These are phyloP conservation scores for Malassezia arunalokei DNA, from an alignment of 1,284 basidiomycete species.

Conservation along the genomic window DNA sequence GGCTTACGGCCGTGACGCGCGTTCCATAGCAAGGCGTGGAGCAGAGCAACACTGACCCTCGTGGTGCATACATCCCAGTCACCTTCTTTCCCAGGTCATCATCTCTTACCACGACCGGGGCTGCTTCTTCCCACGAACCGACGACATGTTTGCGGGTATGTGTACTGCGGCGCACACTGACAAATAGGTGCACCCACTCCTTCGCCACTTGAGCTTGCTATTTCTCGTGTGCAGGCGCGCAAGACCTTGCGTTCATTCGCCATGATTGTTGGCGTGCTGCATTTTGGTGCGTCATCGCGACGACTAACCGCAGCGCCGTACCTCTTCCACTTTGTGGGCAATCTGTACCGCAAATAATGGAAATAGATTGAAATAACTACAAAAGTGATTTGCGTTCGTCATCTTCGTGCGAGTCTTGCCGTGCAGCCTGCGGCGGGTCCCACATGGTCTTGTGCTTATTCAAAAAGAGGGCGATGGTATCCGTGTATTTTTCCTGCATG, in stretches of 20 bases:
- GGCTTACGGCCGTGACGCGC: too few relatives aligned
- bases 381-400: constrained; percentile 7
- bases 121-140: not conserved
- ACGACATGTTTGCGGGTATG: constrained; percentile 15
- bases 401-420: too few relatives aligned
- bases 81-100: too few relatives aligned
- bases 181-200: constrained; percentile 13
- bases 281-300: constrained; percentile 11
- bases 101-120: not conserved
- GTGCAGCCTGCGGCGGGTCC: not conserved
- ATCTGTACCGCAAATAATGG: not conserved
- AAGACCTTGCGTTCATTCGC: constrained; percentile 11
- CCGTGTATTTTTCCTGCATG: constrained; percentile 29
- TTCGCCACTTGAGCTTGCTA: constrained; percentile 12
- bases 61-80: not conserved
- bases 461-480: constrained; percentile 32
- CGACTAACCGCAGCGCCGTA: constrained; percentile 10
- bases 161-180: not conserved
- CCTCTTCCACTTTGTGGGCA: constrained; percentile 10
- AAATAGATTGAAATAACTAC: constrained; percentile 1
- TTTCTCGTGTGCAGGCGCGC: constrained; percentile 13
- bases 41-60: not conserved
- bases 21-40: too few relatives aligned
- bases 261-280: constrained; percentile 14
- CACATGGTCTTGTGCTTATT: constrained; percentile 19